Evolutionary conservation across 495 filamentous ascomycete species (phyloP).

Genomic region (Daldinia loculata): DNA sequence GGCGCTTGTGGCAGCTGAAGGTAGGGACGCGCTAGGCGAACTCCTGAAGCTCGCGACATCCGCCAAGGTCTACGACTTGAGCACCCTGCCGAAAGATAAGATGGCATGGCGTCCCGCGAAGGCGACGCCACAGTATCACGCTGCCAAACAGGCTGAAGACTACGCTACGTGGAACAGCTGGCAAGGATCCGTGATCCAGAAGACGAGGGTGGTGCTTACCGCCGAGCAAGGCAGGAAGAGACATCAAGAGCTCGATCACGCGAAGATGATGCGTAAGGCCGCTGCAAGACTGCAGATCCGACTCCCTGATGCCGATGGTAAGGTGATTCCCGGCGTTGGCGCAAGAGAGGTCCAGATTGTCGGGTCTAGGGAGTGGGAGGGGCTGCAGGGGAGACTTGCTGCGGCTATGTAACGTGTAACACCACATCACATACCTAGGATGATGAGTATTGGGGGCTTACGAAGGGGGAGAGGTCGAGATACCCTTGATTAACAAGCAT

Average conservation of each 20-base stretch:
- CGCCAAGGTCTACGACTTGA: constrained; percentile 66
- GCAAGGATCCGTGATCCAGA: constrained; percentile 49
- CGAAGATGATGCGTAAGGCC: constrained; percentile 47
- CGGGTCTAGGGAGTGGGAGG: constrained; percentile 55
- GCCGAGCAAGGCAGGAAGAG: constrained; percentile 32
- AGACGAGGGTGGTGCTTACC: constrained; percentile 49
- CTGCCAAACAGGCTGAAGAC: constrained; percentile 54
- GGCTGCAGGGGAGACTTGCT: constrained; percentile 47
- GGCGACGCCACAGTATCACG: constrained; percentile 56
- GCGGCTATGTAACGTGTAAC: constrained; percentile 27
- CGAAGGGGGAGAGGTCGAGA: constrained; percentile 10
- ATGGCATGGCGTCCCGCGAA: constrained; percentile 56
- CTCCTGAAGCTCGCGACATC: constrained; percentile 72
- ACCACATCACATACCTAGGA: background rate
- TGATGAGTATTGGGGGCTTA: background rate
- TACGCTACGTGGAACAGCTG: constrained; percentile 54
- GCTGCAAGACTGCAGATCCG: constrained; percentile 59
- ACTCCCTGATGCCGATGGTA: constrained; percentile 53
- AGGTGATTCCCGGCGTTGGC: constrained; percentile 37
- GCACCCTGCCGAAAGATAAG: constrained; percentile 59
- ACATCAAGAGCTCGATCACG: constrained; percentile 31
- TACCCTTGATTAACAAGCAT: constrained; percentile 22
- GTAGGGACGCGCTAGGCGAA: constrained; percentile 73
- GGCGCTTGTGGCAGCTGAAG: constrained; percentile 70
- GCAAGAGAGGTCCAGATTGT: constrained; percentile 53